Base-by-base conservation (phyloP, 2,329 filamentous ascomycete genomes). In the Phaeosphaeria sp. region DNA sequence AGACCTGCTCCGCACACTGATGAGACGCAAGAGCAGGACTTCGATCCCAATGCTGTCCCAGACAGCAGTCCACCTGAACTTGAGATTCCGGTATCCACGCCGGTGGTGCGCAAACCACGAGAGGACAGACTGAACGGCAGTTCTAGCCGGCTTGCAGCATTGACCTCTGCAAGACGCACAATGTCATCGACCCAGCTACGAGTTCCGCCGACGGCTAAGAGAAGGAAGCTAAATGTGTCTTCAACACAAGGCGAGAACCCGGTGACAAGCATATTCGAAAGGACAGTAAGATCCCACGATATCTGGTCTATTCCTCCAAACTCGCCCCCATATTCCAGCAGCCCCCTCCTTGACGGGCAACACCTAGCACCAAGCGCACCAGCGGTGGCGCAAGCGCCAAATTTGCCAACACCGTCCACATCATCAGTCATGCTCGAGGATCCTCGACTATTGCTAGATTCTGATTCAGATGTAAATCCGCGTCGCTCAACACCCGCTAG, bases 271-370 rank as follows among this genome's bases (percentile, higher is more conserved):
- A 57, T 60, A 17, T 60, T 57, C 21, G 57, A 64, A 9, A 47
- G 48, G 15, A 17, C 50, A 20, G 27, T 21, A 8, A 15, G 56
- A 51, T 57, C 25, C 50, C 52, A 51, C 27, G 72, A 77, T 43
- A 66, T 75, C 2, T 79, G 74, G 65, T 67, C 74, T 2, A 63
- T 79, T n/a, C 79, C 79, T 20, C 79, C 78, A 9, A 73, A 75
- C n/a, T 81, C 80, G 9, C 80, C 80, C 30, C 78, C 79, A 17
- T 64, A 71, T 44, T 76, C 74, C 4, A 73, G 73, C 46, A 76
- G 71, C 49, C 74, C 72, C 44, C 60, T 51, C 17, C 20, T 52
- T 6, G 55, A 63, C 36, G 56, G 55, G 6, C 49, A 45, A 13
- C 45, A 27, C 17, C 61, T 63, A 30, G 45, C 40, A 33, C 49